Base-by-base conservation (phyloP, 2,329 filamentous ascomycete genomes). In the Fusarium praegraminearum region DNA sequence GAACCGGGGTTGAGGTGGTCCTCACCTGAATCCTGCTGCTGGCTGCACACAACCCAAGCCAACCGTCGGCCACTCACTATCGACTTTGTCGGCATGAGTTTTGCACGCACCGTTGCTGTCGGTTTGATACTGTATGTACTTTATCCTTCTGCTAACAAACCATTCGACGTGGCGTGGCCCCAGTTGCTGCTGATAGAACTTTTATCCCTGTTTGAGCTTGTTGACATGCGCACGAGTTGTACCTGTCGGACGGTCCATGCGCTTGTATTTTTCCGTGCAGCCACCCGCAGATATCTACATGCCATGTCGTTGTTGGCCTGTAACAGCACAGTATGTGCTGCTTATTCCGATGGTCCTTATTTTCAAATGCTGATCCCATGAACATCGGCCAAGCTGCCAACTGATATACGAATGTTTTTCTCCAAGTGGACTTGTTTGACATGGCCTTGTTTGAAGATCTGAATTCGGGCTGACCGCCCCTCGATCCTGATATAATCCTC, bases 21-120 rank as follows among this genome's bases (percentile, higher is more conserved):
- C 70, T 73, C 73, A 75, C 73, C 73, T 75, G 73, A 75, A 75
- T 73, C 71, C 67, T 69, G 61, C 73, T 70, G 69, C 69, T 72
- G 55, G 62, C 58, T 73, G 71, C 73, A 72, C 73, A 58, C 70
- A 69, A 74, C 73, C 73, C 69, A 67, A 69, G 65, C 62, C 73
- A 75, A 67, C 66, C 67, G 56, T 70, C 59, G 58, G 49, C 67
- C 62, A 71, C 62, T 71, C 62, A 46, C 67, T 45, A 56, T 69
- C 59, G 66, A 60, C 70, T 64, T 74, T 47, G 65, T 65, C 57
- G 61, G 57, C 65, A 64, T 71, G 50, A 67, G 41, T 59, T 62
- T 73, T 61, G 67, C 57, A 62, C 62, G 66, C 73, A 72, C 71
- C 68, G 71, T 75, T 65, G 70, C 64, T 72, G 71, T 69, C 62